These are phyloP conservation scores for Rutidosis leptorrhynchoides DNA, from an alignment of 129 eudicot species.

Conservation along the genomic window DNA sequence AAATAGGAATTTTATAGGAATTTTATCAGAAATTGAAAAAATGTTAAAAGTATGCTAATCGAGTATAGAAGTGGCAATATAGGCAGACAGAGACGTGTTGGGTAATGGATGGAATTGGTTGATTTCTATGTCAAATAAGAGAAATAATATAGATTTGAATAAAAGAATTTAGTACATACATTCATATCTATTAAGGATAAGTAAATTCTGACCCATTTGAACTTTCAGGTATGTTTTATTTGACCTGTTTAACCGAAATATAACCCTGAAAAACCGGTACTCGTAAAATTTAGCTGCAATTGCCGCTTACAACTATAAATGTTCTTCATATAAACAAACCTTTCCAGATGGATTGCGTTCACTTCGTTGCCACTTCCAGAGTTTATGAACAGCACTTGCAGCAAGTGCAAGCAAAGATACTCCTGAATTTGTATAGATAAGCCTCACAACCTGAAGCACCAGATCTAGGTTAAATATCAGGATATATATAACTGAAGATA, in stretches of 20 bases:
- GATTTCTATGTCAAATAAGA: neutral
- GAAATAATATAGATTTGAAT: no score
- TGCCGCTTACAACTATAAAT: slow-evolving; percentile 11
- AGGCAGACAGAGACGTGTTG: neutral
- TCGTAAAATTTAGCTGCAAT: slow-evolving; percentile 29
- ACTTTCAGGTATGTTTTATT: neutral
- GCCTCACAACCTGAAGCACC: slow-evolving; percentile 50
- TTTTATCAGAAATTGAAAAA: slow-evolving; percentile 32
- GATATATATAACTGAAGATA: neutral
- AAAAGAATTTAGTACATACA: neutral
- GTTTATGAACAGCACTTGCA: slow-evolving; percentile 69
- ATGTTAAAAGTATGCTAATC: slow-evolving; percentile 1
- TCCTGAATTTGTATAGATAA: slow-evolving; percentile 78
- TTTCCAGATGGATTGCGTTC: slow-evolving; percentile 76
- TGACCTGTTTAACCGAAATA: slow-evolving; percentile 4
- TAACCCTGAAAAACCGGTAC: neutral
- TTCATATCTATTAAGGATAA: neutral
- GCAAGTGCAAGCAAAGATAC: slow-evolving; percentile 64
- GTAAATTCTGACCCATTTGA: neutral
- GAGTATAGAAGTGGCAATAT: neutral
- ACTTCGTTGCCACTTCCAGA: slow-evolving; percentile 89
- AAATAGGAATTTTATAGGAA: no score
- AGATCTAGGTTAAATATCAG: slow-evolving; percentile 2
- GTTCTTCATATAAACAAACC: slow-evolving; percentile 33
- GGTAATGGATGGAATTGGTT: neutral